A percentile compares a stretch with the other conserved stretches of the same genome.
Conservation (phyloP, 352 stramenopile species). For the Elongisporangium anandrum region DNA sequence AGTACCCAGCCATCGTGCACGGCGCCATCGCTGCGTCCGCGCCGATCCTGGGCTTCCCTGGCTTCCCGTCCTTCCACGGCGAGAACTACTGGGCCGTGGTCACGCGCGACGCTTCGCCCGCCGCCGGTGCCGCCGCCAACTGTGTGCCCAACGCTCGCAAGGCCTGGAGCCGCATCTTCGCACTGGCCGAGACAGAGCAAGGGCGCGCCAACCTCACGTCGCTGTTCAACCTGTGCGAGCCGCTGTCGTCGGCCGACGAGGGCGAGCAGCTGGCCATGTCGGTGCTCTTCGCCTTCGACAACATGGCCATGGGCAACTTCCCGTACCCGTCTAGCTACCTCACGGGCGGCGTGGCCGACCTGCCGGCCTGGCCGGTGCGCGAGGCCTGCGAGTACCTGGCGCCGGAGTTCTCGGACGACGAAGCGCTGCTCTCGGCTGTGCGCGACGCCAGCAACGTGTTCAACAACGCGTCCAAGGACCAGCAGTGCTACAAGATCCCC, state of each 20-base stretch:
- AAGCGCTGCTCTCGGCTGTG: slow-evolving; percentile 40
- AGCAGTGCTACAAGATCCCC: slow-evolving; percentile 71
- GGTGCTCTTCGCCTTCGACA: slow-evolving; percentile 87
- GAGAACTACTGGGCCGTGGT: slow-evolving; percentile 85
- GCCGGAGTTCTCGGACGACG: slow-evolving; percentile 32
- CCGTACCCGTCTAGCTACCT: slow-evolving; percentile 95
- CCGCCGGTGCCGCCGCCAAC: slow-evolving; percentile 58
- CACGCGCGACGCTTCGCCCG: slow-evolving; percentile 64
- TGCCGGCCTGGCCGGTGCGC: slow-evolving; percentile 93
- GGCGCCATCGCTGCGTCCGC: slow-evolving; percentile 93
- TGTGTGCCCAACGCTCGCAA: slow-evolving; percentile 84
- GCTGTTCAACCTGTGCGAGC: slow-evolving; percentile 68
- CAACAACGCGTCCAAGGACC: slow-evolving; percentile 82
- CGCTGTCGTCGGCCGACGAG: slow-evolving; percentile 36
- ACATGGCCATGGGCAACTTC: slow-evolving; percentile 94
- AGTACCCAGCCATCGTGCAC: slow-evolving; percentile 90
- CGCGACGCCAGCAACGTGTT: slow-evolving; percentile 79
- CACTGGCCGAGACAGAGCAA: slow-evolving; percentile 48
- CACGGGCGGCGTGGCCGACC: slow-evolving; percentile 50
- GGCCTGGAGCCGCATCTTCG: slow-evolving; percentile 76
- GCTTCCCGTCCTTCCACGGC: slow-evolving; percentile 53
- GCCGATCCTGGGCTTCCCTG: slow-evolving; percentile 89
- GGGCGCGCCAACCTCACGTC: slow-evolving; percentile 48
- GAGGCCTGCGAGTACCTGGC: slow-evolving; percentile 78
- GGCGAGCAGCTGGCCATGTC: slow-evolving; percentile 67